Percentiles rank a stretch among this genome's conserved stretches.
phyloP scores from a whole-genome alignment of 148 eudicot species.

The Rhododendron kiyosumense region DNA sequence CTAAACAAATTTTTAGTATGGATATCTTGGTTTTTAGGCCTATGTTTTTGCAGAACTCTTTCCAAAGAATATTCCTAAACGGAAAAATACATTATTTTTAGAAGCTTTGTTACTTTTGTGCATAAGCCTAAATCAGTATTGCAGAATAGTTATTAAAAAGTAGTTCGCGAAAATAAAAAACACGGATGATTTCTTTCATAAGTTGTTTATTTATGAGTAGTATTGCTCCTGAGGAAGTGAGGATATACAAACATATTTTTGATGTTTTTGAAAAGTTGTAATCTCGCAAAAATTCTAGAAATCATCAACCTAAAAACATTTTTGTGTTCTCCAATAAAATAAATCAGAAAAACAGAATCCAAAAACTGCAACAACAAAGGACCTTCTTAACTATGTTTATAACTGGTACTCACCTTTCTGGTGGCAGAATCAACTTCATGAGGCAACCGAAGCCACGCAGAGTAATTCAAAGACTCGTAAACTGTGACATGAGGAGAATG shows the following conservation, averaged over 20 bases:
- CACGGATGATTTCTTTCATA: too few relatives aligned
- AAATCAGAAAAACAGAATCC: background rate
- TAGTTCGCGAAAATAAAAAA: too few relatives aligned
- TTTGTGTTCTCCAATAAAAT: background rate
- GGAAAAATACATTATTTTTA: background rate
- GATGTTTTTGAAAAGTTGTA: too few relatives aligned
- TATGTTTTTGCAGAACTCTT: background rate
- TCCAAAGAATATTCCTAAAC: background rate
- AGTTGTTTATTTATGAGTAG: too few relatives aligned
- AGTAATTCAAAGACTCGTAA: constrained; percentile 59
- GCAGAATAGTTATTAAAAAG: too few relatives aligned
- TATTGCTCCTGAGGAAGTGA: too few relatives aligned
- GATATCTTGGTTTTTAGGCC: background rate
- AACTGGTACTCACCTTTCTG: constrained; percentile 37
- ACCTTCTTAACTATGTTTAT: background rate
- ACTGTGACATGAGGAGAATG: constrained; percentile 48
- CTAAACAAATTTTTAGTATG: background rate
- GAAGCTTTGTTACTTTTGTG: background rate
- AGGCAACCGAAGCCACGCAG: constrained; percentile 73
- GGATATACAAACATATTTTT: too few relatives aligned
- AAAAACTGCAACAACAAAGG: background rate
- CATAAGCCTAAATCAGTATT: too few relatives aligned
- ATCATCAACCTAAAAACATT: background rate
- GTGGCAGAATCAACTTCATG: constrained; percentile 39
- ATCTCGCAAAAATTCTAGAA: too few relatives aligned